Evolutionary conservation across 2,329 filamentous ascomycete genomes (phyloP), one percentile per base, ranked within the genome.

Genomic region (Colletotrichum sp.): DNA sequence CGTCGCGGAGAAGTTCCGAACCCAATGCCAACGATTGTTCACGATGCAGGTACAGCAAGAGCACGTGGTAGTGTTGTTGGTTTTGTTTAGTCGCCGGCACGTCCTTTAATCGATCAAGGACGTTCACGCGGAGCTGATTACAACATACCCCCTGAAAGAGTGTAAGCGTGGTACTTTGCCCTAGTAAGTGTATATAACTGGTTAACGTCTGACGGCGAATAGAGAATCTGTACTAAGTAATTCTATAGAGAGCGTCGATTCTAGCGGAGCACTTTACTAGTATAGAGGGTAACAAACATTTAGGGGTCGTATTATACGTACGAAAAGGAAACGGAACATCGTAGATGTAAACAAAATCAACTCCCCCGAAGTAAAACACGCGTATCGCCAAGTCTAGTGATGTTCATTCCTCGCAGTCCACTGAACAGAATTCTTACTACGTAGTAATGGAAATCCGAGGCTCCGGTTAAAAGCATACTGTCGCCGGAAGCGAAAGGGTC

Each of bases 1-100:
- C 28, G 18, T 61, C 59, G 28, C 59, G 59, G 59, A 61, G 59
- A 61, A 61, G 59, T 61, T 61, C 59, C 59, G 59, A 61, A n/a
- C 14, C n/a, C 14, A 61, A 34, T 61, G 28, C 18, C 28, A 61
- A 61, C 59, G 59, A n/a, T 16, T 21, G 7, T 13, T 59, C 21
- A 28, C 13, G 24, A 28, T 59, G 1, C 16, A 28, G 10, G 10
- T 13, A 13, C 55, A 59, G n/a, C 55, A 59, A 21, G 1, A 52
- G 10, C 43, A 52, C 10, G 43, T 52, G 18, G 43, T 21, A 21
- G n/a, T 13, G 43, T 21, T 52, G 43, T 7, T 52, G 6, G n/a
- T 52, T 12, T 52, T 21, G 10, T 13, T 21, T 21, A 13, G n/a
- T 21, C n/a, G 18, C 3, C 18, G 18, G 5, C 43, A 48, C 6